Evolutionary conservation across 805 yeast species (phyloP), one percentile per base, ranked within the genome.

Genomic region (Lachancea sp.): DNA sequence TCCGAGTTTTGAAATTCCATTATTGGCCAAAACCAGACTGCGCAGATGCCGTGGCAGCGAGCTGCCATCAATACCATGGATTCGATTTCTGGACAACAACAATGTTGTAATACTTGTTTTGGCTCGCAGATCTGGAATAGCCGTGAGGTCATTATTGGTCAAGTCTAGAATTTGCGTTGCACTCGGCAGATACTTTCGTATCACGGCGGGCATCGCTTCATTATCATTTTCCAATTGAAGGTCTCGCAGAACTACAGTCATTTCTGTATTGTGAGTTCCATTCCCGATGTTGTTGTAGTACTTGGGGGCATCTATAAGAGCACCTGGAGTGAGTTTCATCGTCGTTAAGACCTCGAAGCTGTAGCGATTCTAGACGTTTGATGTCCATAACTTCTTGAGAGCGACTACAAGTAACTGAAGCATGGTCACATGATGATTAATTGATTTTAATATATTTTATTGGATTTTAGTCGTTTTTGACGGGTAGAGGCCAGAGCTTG

Each of bases 131-230:
- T 86, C 31, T 76, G 69, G 56, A 68, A 91, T 52, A 2, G 69
- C 70, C 1, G 72, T 63, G n/a, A 91, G 65, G 29, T 78, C 82
- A 63, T 91, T 91, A 56, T 83, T 81, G 0, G 91, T 78, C 27
- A 91, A 58, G 60, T 91, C 97, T 2, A 91, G 63, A 73, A 77
- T 48, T 73, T 81, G 59, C 65, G 69, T 34, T 56, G 67, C 59
- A 72, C 77, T 44, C 57, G 60, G 55, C 0, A 78, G 65, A 29
- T 29, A 29, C 3, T 75, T 62, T 32, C 68, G 63, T 10, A 69
- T 52, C 12, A 67, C 62, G 16, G 79, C 61, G 3, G 72, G 62
- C 40, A 67, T 65, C 36, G 79, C 52, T 50, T 68, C 63, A 42
- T 73, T 48, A 49, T 73, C 72, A 37, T 61, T 62, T 43, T 74